Percentiles rank a stretch among this genome's conserved stretches.
Conservation (phyloP, 805 yeast species). For the Jamesozyma rosinii region DNA sequence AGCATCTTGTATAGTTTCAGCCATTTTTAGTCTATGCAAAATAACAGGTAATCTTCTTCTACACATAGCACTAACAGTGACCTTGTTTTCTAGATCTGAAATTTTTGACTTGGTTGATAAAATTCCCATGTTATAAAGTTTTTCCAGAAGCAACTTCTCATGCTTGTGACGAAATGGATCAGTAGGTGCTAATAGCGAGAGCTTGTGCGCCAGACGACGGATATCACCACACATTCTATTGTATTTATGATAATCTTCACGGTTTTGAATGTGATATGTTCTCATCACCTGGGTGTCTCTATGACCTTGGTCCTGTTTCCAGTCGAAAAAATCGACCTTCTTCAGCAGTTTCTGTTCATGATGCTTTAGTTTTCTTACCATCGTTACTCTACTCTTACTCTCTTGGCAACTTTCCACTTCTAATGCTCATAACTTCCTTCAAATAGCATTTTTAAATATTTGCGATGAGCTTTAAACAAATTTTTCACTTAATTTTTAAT, state of each 20-base stretch:
- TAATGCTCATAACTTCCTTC: neutral
- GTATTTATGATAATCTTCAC: constrained; percentile 93
- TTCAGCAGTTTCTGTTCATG: constrained; percentile 91
- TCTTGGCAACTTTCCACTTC: neutral
- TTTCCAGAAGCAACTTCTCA: constrained; percentile 79
- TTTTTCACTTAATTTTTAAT: constrained; percentile 1
- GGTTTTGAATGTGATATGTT: constrained; percentile 82
- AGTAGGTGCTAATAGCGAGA: constrained; percentile 74
- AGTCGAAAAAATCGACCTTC: constrained; percentile 92
- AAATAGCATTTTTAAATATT: neutral
- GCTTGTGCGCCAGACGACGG: constrained; percentile 74
- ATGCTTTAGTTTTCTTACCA: constrained; percentile 84
- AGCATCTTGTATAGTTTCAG: constrained; percentile 80
- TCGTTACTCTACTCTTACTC: constrained; percentile 20
- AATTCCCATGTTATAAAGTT: constrained; percentile 81
- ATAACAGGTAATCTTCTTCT: constrained; percentile 89
- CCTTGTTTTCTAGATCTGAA: constrained; percentile 82
- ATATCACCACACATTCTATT: constrained; percentile 88
- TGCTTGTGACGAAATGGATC: constrained; percentile 85
- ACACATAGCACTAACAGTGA: constrained; percentile 87
- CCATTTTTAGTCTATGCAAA: constrained; percentile 91
- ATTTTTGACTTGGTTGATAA: constrained; percentile 82
- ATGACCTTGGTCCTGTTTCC: constrained; percentile 95
- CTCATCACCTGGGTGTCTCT: constrained; percentile 96
- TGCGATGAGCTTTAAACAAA: constrained; percentile 13